These are phyloP conservation scores for Mollisia scopiformis DNA, from an alignment of 2,329 filamentous ascomycete species.

Conservation along the genomic window DNA sequence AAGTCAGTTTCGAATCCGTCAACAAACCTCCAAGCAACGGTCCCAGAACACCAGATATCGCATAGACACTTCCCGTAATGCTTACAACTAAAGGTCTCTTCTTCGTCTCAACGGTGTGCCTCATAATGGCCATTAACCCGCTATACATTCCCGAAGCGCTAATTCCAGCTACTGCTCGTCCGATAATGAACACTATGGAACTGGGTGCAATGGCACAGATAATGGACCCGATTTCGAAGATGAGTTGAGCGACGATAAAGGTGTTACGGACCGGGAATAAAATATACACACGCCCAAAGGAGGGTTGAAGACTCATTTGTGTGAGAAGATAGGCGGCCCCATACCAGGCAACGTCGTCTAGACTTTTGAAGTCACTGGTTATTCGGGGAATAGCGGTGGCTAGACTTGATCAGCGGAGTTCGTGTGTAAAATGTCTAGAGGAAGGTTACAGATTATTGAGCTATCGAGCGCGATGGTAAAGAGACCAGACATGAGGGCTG, in stretches of 20 bases:
- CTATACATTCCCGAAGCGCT: constrained; percentile 35
- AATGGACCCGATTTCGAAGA: constrained; percentile 40
- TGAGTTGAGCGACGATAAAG: constrained; percentile 27
- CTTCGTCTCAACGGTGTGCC: constrained; percentile 34
- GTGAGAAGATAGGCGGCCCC: constrained; percentile 43
- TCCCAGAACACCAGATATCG: constrained; percentile 63
- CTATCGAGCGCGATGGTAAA: background rate
- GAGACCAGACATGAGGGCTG: background rate
- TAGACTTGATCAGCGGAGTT: too few relatives aligned
- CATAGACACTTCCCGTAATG: constrained; percentile 67
- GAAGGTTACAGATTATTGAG: background rate
- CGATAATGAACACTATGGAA: constrained; percentile 38
- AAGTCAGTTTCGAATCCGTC: constrained; percentile 55
- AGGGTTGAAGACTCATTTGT: constrained; percentile 27
- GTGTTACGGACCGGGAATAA: background rate
- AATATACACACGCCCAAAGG: background rate
- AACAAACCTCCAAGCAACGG: constrained; percentile 67
- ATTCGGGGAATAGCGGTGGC: constrained; percentile 44
- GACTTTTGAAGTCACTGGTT: constrained; percentile 41
- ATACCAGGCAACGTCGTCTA: constrained; percentile 50
- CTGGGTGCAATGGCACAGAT: constrained; percentile 40
- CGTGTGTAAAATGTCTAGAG: too few relatives aligned
- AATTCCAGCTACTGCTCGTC: constrained; percentile 35
- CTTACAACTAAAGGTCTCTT: constrained; percentile 54
- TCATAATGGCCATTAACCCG: constrained; percentile 35